These are phyloP conservation scores for Penicillium salamii DNA, from an alignment of 495 filamentous ascomycete species.

Conservation along the genomic window DNA sequence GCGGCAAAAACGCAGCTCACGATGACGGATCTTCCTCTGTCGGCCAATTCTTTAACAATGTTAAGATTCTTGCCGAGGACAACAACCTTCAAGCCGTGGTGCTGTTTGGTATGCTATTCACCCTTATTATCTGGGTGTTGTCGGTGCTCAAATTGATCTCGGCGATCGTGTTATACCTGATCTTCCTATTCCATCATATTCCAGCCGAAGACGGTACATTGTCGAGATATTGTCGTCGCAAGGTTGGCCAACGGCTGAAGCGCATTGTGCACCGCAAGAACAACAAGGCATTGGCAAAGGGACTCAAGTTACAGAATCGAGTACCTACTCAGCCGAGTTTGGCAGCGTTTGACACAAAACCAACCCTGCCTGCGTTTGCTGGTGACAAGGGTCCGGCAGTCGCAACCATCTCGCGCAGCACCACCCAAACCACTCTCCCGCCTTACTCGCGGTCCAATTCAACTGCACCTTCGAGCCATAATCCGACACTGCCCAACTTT, in stretches of 20 bases:
- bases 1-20: constrained; percentile 45
- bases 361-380: constrained; percentile 65
- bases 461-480: constrained; percentile 1
- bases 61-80: constrained; percentile 63
- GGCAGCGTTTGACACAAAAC: constrained; percentile 52
- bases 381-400: constrained; percentile 56
- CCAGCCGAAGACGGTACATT: constrained; percentile 74
- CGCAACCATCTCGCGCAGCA: constrained; percentile 60
- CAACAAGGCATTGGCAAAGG: constrained; percentile 78
- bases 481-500: constrained; percentile 24
- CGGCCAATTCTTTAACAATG: constrained; percentile 70
- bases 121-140: constrained; percentile 84
- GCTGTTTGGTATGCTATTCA: constrained; percentile 86
- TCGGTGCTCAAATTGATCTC: constrained; percentile 70
- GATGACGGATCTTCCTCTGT: constrained; percentile 51
- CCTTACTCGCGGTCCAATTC: constrained; percentile 26
- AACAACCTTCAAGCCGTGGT: constrained; percentile 77
- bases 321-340: constrained; percentile 52
- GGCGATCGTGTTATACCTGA: constrained; percentile 72
- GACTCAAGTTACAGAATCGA: constrained; percentile 58
- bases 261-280: constrained; percentile 79
- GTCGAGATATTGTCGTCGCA: constrained; percentile 79
- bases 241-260: constrained; percentile 77
- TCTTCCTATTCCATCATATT: constrained; percentile 89
- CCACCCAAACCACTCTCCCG: constrained; percentile 66